phyloP scores from a whole-genome alignment of 352 stramenopile species.

The Pythium periplocum region DNA sequence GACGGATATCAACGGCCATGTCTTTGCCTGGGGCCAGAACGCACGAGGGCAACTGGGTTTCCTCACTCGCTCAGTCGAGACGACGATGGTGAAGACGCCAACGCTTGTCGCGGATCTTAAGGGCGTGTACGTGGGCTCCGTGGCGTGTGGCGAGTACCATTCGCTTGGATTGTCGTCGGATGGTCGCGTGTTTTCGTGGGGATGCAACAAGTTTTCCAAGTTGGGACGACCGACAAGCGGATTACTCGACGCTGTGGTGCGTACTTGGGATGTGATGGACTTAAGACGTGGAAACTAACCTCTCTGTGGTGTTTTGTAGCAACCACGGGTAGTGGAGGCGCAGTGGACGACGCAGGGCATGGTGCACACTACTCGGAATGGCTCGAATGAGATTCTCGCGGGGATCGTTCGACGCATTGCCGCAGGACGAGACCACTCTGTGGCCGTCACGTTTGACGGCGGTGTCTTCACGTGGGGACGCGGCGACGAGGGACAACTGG shows the following conservation, averaged over 20 bases:
- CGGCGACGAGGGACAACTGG: slow-evolving; percentile 58
- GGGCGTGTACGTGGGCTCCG: slow-evolving; percentile 48
- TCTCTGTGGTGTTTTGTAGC: slow-evolving; percentile 15
- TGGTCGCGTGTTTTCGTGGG: slow-evolving; percentile 64
- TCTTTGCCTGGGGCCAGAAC: slow-evolving; percentile 71
- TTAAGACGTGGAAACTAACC: no score
- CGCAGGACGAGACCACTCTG: slow-evolving; percentile 58
- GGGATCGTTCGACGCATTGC: slow-evolving; percentile 42
- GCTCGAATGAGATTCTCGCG: slow-evolving; percentile 11
- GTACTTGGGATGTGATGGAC: slow-evolving; percentile 4
- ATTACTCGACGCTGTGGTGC: slow-evolving; percentile 36
- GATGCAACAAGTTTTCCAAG: slow-evolving; percentile 61
- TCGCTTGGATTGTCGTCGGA: slow-evolving; percentile 58
- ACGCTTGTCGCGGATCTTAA: slow-evolving; percentile 38
- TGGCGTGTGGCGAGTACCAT: slow-evolving; percentile 72
- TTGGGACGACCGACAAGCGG: slow-evolving; percentile 39
- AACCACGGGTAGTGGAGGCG: slow-evolving; percentile 31
- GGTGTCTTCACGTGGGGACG: slow-evolving; percentile 66
- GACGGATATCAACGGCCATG: slow-evolving; percentile 68
- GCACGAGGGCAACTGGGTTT: slow-evolving; percentile 45
- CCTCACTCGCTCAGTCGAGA: slow-evolving; percentile 15
- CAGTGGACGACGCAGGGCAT: slow-evolving; percentile 20
- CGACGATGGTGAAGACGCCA: slow-evolving; percentile 25
- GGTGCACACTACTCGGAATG: no score
- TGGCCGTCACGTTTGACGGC: slow-evolving; percentile 49